Percentiles rank a stretch among this genome's conserved stretches.
Evolutionary conservation across 257 asterid genomes (phyloP).

Genomic region (Capsicum rhomboideum): DNA sequence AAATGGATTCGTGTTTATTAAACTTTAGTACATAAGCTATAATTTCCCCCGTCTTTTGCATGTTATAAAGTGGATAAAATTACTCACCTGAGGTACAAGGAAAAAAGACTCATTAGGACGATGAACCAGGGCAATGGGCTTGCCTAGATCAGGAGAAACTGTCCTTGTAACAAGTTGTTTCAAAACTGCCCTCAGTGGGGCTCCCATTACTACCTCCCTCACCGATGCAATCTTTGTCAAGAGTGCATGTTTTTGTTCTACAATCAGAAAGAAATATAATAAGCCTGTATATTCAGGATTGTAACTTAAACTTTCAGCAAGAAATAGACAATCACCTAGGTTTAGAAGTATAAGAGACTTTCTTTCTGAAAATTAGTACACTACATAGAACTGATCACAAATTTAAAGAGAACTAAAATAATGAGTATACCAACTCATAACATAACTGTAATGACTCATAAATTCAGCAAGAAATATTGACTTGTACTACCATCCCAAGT

Average conservation of each 20-base stretch:
- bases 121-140: constrained; percentile 73
- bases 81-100: constrained; percentile 73
- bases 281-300: not conserved
- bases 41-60: not conserved
- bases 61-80: not conserved
- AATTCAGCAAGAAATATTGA: not conserved
- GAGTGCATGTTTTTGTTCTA: constrained; percentile 57
- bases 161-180: constrained; percentile 65
- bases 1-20: not conserved
- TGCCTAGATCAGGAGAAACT: constrained; percentile 42
- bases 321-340: not conserved
- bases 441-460: not conserved
- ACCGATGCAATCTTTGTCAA: constrained; percentile 78
- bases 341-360: not conserved
- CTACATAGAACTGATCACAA: not conserved
- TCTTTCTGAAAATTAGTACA: not conserved
- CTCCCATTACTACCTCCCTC: constrained; percentile 90
- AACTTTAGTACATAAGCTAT: not conserved
- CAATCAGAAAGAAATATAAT: constrained; percentile 6
- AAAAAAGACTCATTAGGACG: constrained; percentile 93
- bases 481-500: not conserved
- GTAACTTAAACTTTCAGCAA: constrained; percentile 1
- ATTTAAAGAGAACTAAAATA: not conserved
- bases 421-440: not conserved
- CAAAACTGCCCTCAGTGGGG: constrained; percentile 72